Base-by-base conservation (phyloP, 441 rosid genomes). In the Populus hybrid region DNA sequence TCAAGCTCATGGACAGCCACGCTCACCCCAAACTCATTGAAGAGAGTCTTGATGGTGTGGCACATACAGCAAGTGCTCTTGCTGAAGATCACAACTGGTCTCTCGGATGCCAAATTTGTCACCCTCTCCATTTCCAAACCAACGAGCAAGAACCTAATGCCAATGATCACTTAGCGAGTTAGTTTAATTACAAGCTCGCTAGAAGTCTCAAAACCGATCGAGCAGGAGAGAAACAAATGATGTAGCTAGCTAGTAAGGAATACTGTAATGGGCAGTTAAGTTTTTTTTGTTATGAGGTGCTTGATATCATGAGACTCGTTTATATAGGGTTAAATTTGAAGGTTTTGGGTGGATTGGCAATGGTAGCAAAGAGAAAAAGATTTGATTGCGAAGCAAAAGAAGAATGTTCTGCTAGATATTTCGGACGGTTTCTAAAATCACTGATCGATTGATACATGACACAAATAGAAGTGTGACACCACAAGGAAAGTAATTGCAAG, bases 11-110 rank as follows among this genome's bases (percentile, higher is more conserved):
- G 83, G 67, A 92, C 87, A 0, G 89, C 80, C 0, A 93, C 91
- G 78, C 87, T 87, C 18, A 87, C 97, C 20, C 95, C 98, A n/a
- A 92, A 84, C 40, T 89, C 97, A 53, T 76, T 8, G 63, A 94
- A 77, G 69, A 94, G 87, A 7, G 90, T 85, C 84, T 87, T 89
- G 87, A 94, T 86, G 64, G 93, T 83, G 80, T 92, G 93, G 78
- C 90, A 88, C 94, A 94, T 92, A 85, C 87, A 83, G 72, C 95
- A 94, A 0, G 89, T 78, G 72, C 92, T 92, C 88, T 80, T 87
- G 84, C 97, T 92, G 85, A 94, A 92, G 79, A 94, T 89, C 89
- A 94, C 98, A 59, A 94, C 90, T 20, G 97, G 85, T 81, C 86
- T 91, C 82, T 90, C 89, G 0, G 90, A 72, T 72, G 87, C 90